phyloP scores from a whole-genome alignment of 2,329 filamentous ascomycete genomes.

The Botrytis galanthina region DNA sequence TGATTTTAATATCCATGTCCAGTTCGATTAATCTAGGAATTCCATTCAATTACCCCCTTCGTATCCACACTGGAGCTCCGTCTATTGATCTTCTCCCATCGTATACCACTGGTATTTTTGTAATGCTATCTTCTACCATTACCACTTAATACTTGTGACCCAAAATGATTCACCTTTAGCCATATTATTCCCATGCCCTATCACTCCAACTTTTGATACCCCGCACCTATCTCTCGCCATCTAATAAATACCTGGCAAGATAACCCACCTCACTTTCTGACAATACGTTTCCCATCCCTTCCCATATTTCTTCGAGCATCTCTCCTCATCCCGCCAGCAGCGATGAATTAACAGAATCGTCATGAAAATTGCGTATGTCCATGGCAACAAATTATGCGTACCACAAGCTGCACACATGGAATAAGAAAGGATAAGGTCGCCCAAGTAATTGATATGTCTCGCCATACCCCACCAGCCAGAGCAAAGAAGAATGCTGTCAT shows the following conservation, averaged over 20 bases:
- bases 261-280: constrained; percentile 43
- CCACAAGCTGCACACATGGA: constrained; percentile 46
- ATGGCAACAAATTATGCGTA: constrained; percentile 42
- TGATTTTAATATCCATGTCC: neutral
- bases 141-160: neutral
- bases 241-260: constrained; percentile 45
- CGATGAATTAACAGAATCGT: constrained; percentile 45
- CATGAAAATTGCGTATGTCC: constrained; percentile 49
- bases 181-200: no score
- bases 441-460: constrained; percentile 44
- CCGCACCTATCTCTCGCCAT: neutral
- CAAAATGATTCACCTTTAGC: neutral
- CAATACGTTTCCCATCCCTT: constrained; percentile 46
- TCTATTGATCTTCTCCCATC: neutral
- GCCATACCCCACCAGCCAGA: constrained; percentile 45
- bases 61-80: neutral
- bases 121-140: neutral
- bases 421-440: constrained; percentile 43
- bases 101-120: neutral
- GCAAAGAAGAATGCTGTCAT: constrained; percentile 43
- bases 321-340: constrained; percentile 46
- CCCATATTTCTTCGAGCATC: constrained; percentile 47
- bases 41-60: neutral
- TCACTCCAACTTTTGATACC: neutral
- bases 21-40: neutral